These are phyloP conservation scores for Rhynchosporium secalis DNA, from an alignment of 2,329 filamentous ascomycete genomes.

Conservation along the genomic window DNA sequence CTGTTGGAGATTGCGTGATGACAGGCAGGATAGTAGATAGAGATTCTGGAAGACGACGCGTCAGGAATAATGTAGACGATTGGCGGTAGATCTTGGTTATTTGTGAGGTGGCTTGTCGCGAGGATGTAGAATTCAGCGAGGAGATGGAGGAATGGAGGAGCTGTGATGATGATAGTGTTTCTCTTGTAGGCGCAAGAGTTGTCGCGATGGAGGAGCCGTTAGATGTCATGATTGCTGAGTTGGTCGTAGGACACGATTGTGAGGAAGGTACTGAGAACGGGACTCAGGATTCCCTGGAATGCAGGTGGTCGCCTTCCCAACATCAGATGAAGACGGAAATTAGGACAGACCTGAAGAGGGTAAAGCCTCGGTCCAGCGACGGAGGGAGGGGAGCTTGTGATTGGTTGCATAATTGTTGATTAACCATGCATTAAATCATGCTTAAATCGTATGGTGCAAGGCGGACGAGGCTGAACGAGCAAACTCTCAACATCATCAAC, in stretches of 20 bases:
- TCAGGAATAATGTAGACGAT: conserved; percentile 90
- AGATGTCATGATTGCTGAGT: conserved; percentile 32
- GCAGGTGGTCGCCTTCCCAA: conserved; percentile 24
- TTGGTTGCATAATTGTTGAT: not conserved
- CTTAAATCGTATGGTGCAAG: conserved; percentile 5
- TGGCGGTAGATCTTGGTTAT: conserved; percentile 94
- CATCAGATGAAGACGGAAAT: conserved; percentile 2
- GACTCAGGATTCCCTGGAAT: conserved; percentile 24
- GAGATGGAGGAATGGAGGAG: conserved; percentile 67
- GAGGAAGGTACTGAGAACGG: conserved; percentile 16
- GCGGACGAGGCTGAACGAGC: conserved; percentile 23
- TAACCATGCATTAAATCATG: conserved; percentile 6
- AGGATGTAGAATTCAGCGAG: conserved; percentile 61
- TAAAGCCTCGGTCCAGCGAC: conserved; percentile 23
- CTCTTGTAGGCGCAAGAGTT: conserved; percentile 40
- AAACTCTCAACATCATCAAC: not conserved
- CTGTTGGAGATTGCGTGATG: conserved; percentile 57
- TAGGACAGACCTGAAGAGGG: not conserved
- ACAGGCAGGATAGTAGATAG: conserved; percentile 82
- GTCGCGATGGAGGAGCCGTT: conserved; percentile 35
- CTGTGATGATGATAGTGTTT: conserved; percentile 54
- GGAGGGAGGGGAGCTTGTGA: not conserved
- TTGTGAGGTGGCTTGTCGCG: conserved; percentile 64
- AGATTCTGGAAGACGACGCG: conserved; percentile 87
- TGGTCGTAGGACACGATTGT: conserved; percentile 17